Base-by-base conservation (phyloP, 164 flowering plant species). In the Aristolochia contorta region DNA sequence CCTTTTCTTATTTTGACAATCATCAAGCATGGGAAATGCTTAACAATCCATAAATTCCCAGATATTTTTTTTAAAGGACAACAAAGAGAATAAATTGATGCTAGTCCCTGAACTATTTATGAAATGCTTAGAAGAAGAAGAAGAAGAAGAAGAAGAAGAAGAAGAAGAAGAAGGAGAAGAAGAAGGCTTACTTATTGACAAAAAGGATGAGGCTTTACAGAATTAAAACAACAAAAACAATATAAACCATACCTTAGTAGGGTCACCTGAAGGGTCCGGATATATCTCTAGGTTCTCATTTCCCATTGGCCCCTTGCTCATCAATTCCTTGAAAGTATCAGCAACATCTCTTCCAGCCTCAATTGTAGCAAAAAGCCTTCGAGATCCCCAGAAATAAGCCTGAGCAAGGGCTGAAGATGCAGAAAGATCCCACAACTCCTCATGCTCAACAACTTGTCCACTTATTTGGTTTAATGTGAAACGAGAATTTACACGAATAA, bases 381-480 rank as follows among this genome's bases (percentile, higher is more conserved):
- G 78, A 8, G 97, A 87, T 16, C 81, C 65, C 96, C 98, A 92
- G 73, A 92, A 92, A 69, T 71, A 92, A 43, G 85, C 79, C 67
- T 77, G 87, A 64, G 83, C 82, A 62, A 79, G 62, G 50, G 75
- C 49, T 10, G 98, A 84, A 14, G 94, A 84, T 33, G 75, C 80
- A 37, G 98, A 89, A 48, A 87, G 68, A 76, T 92, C 97, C 97
- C 98, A 92, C 0, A 57, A 50, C 60, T 92, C 96, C 61, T 87
- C 82, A 58, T 92, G 98, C 69, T 87, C 94, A 65, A 89, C 77
- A 50, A 92, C 96, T 72, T 92, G 98, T 2, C 97, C 98, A 67
- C 98, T 92, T 50, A 92, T 92, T 72, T 92, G 98, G 75, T 89
- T 92, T 30, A 92, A 62, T 20, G 89, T 87, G 75, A 89, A 92